Conservation (phyloP, 176 grass and related monocot genomes). For the Oryza nivara region DNA sequence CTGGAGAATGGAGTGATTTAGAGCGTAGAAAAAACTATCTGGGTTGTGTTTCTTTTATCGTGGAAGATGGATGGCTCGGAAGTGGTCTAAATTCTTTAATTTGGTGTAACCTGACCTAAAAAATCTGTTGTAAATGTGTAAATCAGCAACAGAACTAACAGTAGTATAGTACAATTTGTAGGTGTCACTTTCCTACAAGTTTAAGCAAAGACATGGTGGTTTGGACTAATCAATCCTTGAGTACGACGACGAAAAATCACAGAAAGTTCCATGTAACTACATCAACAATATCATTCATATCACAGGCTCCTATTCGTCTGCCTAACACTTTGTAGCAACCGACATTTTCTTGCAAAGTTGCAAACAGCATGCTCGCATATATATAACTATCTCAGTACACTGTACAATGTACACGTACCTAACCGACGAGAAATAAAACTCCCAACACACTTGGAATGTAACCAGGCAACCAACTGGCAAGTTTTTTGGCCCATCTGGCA, state of each 20-base stretch:
- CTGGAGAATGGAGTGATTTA: conserved; percentile 1
- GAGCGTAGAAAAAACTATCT: neutral
- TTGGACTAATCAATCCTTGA: conserved; percentile 37
- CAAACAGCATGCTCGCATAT: too few relatives aligned
- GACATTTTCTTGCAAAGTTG: neutral
- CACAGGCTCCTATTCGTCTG: neutral
- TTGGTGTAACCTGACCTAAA: neutral
- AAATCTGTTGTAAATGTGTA: neutral
- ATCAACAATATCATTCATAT: neutral
- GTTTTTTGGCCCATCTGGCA: neutral
- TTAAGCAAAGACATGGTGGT: conserved; percentile 45
- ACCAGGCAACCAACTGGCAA: neutral
- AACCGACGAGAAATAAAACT: neutral
- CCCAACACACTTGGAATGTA: neutral
- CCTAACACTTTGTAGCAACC: neutral
- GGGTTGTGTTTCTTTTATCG: neutral
- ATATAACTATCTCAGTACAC: too few relatives aligned
- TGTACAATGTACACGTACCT: too few relatives aligned
- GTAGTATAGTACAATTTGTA: neutral
- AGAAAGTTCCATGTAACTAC: neutral
- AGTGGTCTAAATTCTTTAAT: neutral
- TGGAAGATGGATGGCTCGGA: conserved; percentile 8
- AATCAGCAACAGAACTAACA: neutral
- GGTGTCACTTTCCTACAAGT: conserved; percentile 31
- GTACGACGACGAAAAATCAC: conserved; percentile 12